Evolutionary conservation across 1,139 yeast species (phyloP).

Genomic region (Hemisphaericaspora xylofermentans): DNA sequence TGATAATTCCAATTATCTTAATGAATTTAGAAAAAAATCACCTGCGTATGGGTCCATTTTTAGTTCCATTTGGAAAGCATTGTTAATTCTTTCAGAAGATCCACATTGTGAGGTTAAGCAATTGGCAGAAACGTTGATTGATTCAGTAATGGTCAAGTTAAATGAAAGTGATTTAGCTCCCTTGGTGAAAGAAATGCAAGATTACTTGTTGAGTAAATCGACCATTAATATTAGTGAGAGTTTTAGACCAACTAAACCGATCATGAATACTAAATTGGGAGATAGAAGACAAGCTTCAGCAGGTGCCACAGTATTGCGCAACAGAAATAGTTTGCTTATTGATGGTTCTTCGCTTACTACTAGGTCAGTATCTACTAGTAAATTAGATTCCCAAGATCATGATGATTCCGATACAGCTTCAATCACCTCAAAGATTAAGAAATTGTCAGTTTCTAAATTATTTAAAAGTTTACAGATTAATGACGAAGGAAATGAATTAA

Average conservation of each 20-base stretch:
- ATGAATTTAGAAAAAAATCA: slow-evolving; percentile 58
- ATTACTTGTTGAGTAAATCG: slow-evolving; percentile 54
- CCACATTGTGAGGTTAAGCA: slow-evolving; percentile 83
- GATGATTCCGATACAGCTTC: slow-evolving; percentile 32
- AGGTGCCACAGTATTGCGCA: slow-evolving; percentile 28
- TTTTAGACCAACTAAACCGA: slow-evolving; percentile 36
- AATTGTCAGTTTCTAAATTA: slow-evolving; percentile 42
- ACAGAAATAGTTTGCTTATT: slow-evolving; percentile 30
- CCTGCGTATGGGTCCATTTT: slow-evolving; percentile 88
- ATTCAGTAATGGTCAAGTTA: slow-evolving; percentile 65
- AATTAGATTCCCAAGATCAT: slow-evolving; percentile 15
- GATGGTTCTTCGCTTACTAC: slow-evolving; percentile 29
- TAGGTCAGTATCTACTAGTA: slow-evolving; percentile 35
- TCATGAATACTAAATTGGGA: slow-evolving; percentile 29
- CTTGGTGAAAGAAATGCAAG: slow-evolving; percentile 64
- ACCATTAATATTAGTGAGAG: slow-evolving; percentile 42
- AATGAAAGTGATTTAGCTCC: slow-evolving; percentile 67
- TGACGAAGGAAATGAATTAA: slow-evolving; percentile 38
- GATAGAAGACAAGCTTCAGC: slow-evolving; percentile 35
- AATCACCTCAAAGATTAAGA: slow-evolving; percentile 37
- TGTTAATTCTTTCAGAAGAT: slow-evolving; percentile 80
- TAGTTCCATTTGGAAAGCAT: slow-evolving; percentile 83
- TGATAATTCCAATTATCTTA: slow-evolving; percentile 59
- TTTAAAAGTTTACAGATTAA: slow-evolving; percentile 44
- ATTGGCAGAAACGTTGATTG: slow-evolving; percentile 73